Percentiles rank a stretch among this genome's conserved stretches.
These are phyloP conservation scores for Condylostoma magnum DNA, from an alignment of 169 alveolate genomes.

Conservation along the genomic window DNA sequence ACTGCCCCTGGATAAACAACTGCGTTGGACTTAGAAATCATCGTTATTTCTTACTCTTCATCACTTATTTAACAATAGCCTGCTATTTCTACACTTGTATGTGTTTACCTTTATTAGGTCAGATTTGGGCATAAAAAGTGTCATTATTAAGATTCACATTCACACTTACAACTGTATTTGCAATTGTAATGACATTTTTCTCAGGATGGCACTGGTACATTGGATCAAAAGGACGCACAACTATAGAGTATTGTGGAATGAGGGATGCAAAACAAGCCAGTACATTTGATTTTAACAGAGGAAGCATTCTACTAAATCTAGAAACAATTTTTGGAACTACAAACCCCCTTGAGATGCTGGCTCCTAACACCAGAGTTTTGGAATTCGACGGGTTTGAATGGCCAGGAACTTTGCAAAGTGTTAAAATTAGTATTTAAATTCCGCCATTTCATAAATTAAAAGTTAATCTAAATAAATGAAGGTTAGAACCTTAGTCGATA, in stretches of 20 bases:
- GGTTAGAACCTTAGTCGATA: too few relatives aligned
- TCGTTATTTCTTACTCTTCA: constrained; percentile 50
- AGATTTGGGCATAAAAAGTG: not conserved
- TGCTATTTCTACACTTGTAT: not conserved
- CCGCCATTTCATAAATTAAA: too few relatives aligned
- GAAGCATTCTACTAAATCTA: constrained; percentile 37
- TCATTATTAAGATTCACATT: not conserved
- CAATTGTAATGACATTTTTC: constrained; percentile 38
- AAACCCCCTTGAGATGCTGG: constrained; percentile 20
- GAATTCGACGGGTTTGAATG: constrained; percentile 52
- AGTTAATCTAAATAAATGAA: too few relatives aligned
- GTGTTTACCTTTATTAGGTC: not conserved
- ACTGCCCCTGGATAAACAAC: constrained; percentile 94
- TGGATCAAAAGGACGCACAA: constrained; percentile 48
- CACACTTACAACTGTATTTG: constrained; percentile 32
- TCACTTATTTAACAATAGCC: constrained; percentile 21
- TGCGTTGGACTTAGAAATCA: constrained; percentile 88
- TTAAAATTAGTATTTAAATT: too few relatives aligned
- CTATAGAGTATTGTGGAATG: constrained; percentile 56
- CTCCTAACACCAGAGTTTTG: constrained; percentile 45
- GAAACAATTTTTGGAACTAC: constrained; percentile 51
- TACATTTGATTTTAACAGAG: not conserved
- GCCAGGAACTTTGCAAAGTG: too few relatives aligned
- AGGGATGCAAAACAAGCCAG: not conserved
- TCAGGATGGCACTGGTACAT: constrained; percentile 68